These are phyloP conservation scores for Melaleuca alternifolia DNA, from an alignment of 345 rosid genomes.

Conservation along the genomic window DNA sequence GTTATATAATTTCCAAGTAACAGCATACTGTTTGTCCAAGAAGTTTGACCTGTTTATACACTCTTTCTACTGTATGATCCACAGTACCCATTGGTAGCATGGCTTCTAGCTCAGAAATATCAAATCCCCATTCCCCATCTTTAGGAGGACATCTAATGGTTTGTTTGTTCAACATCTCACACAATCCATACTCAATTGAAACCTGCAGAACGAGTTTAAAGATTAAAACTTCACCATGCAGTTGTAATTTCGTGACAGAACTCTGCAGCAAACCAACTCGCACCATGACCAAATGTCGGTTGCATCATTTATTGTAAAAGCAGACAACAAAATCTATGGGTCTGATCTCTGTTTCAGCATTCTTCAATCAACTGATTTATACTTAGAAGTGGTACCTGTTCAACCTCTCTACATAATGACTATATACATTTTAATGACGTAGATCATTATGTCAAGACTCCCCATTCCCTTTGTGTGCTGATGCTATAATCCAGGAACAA, in stretches of 20 bases:
- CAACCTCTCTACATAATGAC: background rate
- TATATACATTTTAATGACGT: background rate
- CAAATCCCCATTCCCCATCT: slow-evolving; percentile 58
- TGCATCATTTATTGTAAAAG: background rate
- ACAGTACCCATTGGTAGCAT: slow-evolving; percentile 59
- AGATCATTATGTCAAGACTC: background rate
- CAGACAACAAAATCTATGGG: background rate
- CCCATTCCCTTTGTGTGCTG: background rate
- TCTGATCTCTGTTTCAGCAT: background rate
- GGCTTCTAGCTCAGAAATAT: slow-evolving; percentile 51
- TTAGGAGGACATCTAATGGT: slow-evolving; percentile 63
- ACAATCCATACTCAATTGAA: slow-evolving; percentile 68
- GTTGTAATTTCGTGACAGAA: background rate
- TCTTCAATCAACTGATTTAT: background rate
- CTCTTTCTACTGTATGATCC: slow-evolving; percentile 38
- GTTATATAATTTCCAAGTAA: background rate
- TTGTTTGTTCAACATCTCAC: slow-evolving; percentile 64
- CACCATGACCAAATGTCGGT: background rate
- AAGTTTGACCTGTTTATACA: slow-evolving; percentile 51
- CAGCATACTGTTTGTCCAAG: background rate
- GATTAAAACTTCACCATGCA: background rate
- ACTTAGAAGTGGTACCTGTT: background rate
- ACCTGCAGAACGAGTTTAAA: slow-evolving; percentile 31
- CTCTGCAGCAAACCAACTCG: background rate
- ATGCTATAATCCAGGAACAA: background rate